Evolutionary conservation across 352 stramenopile genomes (phyloP), one percentile per base, ranked within the genome.

Genomic region (Phytophthora constricta): DNA sequence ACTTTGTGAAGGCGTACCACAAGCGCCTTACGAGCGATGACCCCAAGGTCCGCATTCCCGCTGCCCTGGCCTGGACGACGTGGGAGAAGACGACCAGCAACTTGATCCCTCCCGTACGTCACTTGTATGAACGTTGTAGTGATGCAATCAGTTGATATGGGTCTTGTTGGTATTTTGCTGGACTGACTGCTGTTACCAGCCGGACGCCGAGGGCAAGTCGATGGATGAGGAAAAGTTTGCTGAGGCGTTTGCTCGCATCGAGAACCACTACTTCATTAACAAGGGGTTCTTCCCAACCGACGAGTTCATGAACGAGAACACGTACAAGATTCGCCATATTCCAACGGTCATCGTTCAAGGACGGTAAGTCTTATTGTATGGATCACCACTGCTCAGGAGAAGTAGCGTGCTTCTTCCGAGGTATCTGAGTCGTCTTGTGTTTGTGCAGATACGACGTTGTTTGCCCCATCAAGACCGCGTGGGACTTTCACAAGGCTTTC

Each of bases 251-350:
- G 92, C 91, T 26, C 85, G 92, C 47, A 98, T 98, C 61, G 93
- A 98, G 76, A 97, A 96, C 78, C 92, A 98, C 67, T 98, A 96
- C 72, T 98, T 98, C 27, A 68, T 92, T 39, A 86, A 98, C 77
- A 86, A 91, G 47, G 93, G 89, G 20, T 98, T 96, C 74, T 97
- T 98, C 71, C 84, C 89, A 8, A 81, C 47, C 22, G 86, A 96
- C 63, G 81, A 90, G 46, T 97, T 95, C 56, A 64, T 98, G 49
- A 87, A 97, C 43, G 87, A 97, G 52, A 92, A 98, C 62, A 84
- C 85, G 33, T 77, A 92, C 73, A 95, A 95, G 78, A 97, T 98
- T 70, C 85, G 87, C 45, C 86, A 98, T 72, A 97, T 98, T 67
- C 92, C 92, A 8, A 96, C 87, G 4, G 85, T 97, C 2, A 97